phyloP scores from a whole-genome alignment of 805 yeast genomes.

The Kuraishia borneana region DNA sequence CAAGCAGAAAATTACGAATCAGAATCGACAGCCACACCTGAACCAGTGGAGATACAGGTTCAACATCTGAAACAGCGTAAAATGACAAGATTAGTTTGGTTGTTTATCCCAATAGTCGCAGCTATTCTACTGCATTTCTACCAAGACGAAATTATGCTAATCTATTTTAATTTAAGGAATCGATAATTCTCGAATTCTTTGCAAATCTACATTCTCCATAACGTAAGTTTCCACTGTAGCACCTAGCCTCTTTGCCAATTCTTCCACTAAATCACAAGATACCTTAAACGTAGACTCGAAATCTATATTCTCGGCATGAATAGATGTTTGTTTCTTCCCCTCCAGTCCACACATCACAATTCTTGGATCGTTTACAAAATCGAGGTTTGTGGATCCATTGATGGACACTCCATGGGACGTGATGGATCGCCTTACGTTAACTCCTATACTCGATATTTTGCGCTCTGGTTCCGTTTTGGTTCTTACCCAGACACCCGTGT shows the following conservation, averaged over 20 bases:
- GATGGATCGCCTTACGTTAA: slow-evolving; percentile 72
- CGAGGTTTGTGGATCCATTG: slow-evolving; percentile 65
- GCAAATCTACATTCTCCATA: not conserved
- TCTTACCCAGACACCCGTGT: slow-evolving; percentile 84
- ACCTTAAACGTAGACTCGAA: slow-evolving; percentile 19
- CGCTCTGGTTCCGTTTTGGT: slow-evolving; percentile 12
- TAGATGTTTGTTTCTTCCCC: slow-evolving; percentile 44
- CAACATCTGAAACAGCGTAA: too few relatives aligned
- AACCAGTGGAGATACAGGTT: too few relatives aligned
- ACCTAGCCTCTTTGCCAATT: slow-evolving; percentile 28
- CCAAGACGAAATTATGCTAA: too few relatives aligned
- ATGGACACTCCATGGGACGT: slow-evolving; percentile 87
- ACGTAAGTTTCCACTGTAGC: slow-evolving; percentile 1
- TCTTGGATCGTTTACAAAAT: slow-evolving; percentile 46
- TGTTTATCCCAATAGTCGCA: too few relatives aligned
- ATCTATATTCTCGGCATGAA: slow-evolving; percentile 18
- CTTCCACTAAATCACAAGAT: slow-evolving; percentile 30
- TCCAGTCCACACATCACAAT: slow-evolving; percentile 83
- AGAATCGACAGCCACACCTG: too few relatives aligned
- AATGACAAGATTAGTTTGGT: too few relatives aligned
- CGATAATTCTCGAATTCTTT: too few relatives aligned
- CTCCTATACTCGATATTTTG: slow-evolving; percentile 85
- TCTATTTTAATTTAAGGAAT: too few relatives aligned
- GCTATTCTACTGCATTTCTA: too few relatives aligned
- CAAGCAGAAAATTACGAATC: not conserved